Percentiles rank a stretch among this genome's conserved stretches.
These are phyloP conservation scores for Chlorella sp. DNA, from an alignment of 139 green algal genomes.

Conservation along the genomic window DNA sequence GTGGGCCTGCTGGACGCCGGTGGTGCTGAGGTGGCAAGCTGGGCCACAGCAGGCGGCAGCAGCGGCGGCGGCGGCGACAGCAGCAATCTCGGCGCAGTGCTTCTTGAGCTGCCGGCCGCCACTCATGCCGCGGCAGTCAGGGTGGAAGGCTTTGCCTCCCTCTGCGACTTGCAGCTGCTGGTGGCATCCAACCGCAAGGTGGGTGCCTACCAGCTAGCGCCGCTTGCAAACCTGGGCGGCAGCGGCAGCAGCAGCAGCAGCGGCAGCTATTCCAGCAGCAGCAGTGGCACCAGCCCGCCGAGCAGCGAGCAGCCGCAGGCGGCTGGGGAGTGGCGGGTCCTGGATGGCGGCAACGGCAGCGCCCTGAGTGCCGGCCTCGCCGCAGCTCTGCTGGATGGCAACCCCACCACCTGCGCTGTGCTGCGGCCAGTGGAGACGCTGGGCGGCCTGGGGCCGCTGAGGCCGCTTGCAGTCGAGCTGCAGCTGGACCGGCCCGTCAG, in stretches of 20 bases:
- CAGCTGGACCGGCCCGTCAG: neutral
- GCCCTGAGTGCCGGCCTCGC: neutral
- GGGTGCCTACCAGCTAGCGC: neutral
- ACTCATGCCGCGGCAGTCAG: neutral
- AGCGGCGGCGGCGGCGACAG: neutral
- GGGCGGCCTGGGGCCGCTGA: neutral
- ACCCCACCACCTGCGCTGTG: neutral
- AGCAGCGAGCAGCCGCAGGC: neutral
- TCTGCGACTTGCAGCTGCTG: slow-evolving; percentile 26
- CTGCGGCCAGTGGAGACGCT: neutral
- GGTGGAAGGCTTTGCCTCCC: neutral
- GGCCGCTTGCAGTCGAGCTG: neutral
- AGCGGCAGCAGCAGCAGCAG: too few relatives aligned
- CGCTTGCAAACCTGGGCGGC: neutral
- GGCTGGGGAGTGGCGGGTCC: neutral
- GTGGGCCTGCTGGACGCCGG: slow-evolving; percentile 15
- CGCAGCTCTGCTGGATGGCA: neutral
- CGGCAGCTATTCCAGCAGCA: too few relatives aligned
- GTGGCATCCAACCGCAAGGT: neutral
- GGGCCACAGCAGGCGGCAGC: neutral
- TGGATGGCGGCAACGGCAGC: neutral
- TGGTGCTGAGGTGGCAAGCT: neutral
- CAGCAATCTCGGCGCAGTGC: neutral
- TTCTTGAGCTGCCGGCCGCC: neutral
- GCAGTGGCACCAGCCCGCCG: neutral